Evolutionary conservation across 2,329 filamentous ascomycete species (phyloP).

Genomic region (Neonectria neomacrospora): DNA sequence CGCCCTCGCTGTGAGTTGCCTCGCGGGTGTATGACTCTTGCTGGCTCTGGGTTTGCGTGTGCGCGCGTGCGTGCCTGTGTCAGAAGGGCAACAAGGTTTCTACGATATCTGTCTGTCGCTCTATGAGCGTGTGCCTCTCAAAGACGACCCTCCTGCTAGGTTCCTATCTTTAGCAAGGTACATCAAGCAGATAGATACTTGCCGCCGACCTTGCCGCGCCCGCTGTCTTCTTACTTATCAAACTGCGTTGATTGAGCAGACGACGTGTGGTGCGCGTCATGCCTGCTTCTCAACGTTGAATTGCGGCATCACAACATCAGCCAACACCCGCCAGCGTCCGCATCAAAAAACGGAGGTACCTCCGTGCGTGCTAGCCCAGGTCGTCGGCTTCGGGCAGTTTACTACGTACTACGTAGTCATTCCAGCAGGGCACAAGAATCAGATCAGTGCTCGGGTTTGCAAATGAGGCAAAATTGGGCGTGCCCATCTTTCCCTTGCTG

Average conservation of each 20-base stretch:
- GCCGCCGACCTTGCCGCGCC: neutral
- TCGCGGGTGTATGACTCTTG: constrained; percentile 11
- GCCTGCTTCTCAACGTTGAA: constrained; percentile 22
- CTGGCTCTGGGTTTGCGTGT: neutral
- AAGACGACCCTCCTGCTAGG: neutral
- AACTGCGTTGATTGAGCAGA: constrained; percentile 9
- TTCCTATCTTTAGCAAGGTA: constrained; percentile 1
- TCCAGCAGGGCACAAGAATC: neutral
- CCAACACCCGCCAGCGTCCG: constrained; percentile 14
- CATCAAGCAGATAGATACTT: neutral
- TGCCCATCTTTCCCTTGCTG: neutral
- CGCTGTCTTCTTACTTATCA: constrained; percentile 7
- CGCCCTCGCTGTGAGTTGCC: constrained; percentile 23
- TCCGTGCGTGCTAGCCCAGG: neutral
- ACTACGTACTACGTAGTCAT: too few species aligned
- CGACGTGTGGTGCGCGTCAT: constrained; percentile 14
- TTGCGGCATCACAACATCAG: constrained; percentile 5
- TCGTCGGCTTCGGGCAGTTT: neutral
- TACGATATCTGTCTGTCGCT: neutral
- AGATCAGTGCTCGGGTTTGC: neutral
- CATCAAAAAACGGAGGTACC: constrained; percentile 13
- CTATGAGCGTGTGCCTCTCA: constrained; percentile 4
- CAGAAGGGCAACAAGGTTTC: neutral
- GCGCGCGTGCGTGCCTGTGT: neutral
- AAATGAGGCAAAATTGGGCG: neutral